phyloP scores from a whole-genome alignment of 1,284 basidiomycete species.

The Athelia sp. region DNA sequence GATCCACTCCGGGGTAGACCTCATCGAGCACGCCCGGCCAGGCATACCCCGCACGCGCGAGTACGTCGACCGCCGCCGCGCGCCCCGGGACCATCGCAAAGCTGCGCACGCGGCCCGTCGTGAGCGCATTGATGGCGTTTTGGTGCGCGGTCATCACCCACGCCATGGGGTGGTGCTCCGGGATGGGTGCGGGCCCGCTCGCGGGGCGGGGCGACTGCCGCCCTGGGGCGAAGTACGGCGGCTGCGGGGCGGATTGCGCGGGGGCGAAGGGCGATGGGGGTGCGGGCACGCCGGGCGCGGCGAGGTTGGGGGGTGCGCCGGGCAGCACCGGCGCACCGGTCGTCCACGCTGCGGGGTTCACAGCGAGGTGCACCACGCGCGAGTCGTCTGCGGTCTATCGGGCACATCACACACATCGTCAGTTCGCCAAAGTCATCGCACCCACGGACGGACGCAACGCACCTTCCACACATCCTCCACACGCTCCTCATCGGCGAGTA shows the following conservation, averaged over 20 bases:
- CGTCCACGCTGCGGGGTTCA: conserved; percentile 72
- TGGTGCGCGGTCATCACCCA: conserved; percentile 44
- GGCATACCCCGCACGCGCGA: neutral
- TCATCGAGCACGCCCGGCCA: conserved; percentile 1
- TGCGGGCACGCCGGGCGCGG: conserved; percentile 8
- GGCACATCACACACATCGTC: conserved; percentile 7
- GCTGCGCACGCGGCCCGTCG: conserved; percentile 15
- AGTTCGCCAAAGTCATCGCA: conserved; percentile 8
- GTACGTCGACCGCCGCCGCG: neutral
- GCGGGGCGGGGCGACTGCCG: neutral
- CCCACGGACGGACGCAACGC: conserved; percentile 16
- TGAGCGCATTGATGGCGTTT: conserved; percentile 39
- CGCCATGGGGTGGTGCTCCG: conserved; percentile 19
- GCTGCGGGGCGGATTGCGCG: conserved; percentile 2
- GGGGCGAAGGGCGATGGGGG: conserved; percentile 1
- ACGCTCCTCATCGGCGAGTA: conserved; percentile 59
- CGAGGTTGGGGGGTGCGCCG: conserved; percentile 9
- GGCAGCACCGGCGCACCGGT: conserved; percentile 37
- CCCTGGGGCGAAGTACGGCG: neutral
- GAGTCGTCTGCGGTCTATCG: conserved; percentile 49
- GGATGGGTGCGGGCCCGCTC: conserved; percentile 4
- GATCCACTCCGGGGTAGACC: conserved; percentile 13
- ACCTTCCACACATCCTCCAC: conserved; percentile 69
- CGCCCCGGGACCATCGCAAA: conserved; percentile 4
- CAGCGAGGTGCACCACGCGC: conserved; percentile 66